Base-by-base conservation (phyloP, 768 basidiomycete genomes). In the Amanita subjunquillea region DNA sequence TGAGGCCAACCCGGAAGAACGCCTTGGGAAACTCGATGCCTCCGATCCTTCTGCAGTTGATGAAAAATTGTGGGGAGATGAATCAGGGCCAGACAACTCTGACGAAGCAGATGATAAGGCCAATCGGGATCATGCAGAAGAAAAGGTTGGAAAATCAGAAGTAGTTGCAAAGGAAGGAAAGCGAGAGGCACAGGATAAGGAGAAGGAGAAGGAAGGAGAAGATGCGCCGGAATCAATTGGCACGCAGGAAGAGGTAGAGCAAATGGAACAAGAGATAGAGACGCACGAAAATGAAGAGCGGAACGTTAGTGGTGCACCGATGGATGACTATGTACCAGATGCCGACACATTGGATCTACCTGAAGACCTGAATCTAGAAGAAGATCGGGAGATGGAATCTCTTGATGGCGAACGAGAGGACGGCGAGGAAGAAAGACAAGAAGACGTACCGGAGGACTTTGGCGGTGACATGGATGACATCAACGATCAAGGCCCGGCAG, bases 31-130 rank as follows among this genome's bases (percentile, higher is more conserved):
- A 47, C 69, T 98, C 30, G 91, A 95, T 67, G 77, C 82, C 2
- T 71, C 78, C 15, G 95, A 97, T 68, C 86, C 90, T 7, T 75
- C 80, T 23, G 83, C 85, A 0, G 79, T 96, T 13, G 95, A 98
- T 62, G 95, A 99, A 70, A 97, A 98, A 70, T 72, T 99, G 58
- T 98, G 96, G 95, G 92, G 88, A 17, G 89, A 94, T 56, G 86
- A 95, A 58, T 66, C 72, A 47, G 79, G 78, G 10, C 74, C 79
- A 3, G 72, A 78, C 25, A 74, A 80, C 47, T 62, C 74, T 12
- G 68, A 75, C 20, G 65, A 73, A n/a, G 67, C 66, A 25, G 74
- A 82, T 42, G 77, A 80, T 43, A 79, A 82, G 62, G 69, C 76
- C 22, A 70, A 81, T 51, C 69, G 87, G 56, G 82, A 88, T 56